Evolutionary conservation across 2,329 filamentous ascomycete species (phyloP).

Genomic region (Cladosporium austrohemisphaericum): DNA sequence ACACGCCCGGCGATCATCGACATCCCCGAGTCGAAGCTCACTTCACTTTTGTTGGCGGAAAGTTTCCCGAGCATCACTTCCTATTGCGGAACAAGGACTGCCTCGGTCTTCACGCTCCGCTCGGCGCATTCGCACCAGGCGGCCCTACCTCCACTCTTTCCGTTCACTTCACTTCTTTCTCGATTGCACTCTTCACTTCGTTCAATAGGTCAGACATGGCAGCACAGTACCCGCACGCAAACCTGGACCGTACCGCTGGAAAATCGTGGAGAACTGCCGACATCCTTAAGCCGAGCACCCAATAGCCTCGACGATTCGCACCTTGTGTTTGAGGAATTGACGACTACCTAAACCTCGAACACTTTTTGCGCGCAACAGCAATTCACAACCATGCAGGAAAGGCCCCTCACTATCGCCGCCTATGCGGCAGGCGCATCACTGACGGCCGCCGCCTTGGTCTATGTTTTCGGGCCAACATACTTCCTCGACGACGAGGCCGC

Average conservation of each 20-base stretch:
- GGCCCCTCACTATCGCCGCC: constrained; percentile 75
- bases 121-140: no score
- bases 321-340: background rate
- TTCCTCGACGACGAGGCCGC: constrained; percentile 79
- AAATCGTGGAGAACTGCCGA: constrained; percentile 3
- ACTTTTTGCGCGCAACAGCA: background rate
- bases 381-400: constrained; percentile 66
- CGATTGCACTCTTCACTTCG: background rate
- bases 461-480: constrained; percentile 97
- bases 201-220: constrained; percentile 7
- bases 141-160: no score
- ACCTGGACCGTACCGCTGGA: constrained; percentile 1
- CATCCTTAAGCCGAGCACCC: constrained; percentile 12
- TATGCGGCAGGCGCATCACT: constrained; percentile 95
- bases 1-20: background rate
- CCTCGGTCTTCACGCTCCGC: background rate
- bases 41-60: background rate
- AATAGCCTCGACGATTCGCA: constrained; percentile 8
- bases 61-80: background rate
- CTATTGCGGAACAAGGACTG: background rate
- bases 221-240: background rate
- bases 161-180: constrained; percentile 8
- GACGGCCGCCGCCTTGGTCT: constrained; percentile 89
- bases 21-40: constrained; percentile 7
- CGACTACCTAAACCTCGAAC: background rate